These are phyloP conservation scores for Yamadazyma olivae DNA, from an alignment of 805 yeast genomes.

Conservation along the genomic window DNA sequence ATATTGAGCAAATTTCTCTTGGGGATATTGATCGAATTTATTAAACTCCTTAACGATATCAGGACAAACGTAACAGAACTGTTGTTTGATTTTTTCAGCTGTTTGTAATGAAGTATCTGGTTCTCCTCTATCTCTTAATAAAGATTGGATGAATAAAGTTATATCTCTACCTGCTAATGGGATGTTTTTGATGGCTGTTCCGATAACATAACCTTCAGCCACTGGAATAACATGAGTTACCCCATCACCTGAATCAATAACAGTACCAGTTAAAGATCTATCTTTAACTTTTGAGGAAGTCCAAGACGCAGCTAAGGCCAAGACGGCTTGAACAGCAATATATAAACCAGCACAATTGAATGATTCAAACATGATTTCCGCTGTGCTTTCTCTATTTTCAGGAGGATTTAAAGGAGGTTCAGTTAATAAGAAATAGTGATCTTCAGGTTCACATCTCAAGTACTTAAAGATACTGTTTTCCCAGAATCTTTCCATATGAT, in stretches of 20 bases:
- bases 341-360: conserved; percentile 98
- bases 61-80: conserved; percentile 95
- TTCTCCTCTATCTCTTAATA: conserved; percentile 96
- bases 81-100: conserved; percentile 95
- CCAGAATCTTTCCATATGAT: conserved; percentile 99
- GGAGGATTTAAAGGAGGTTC: conserved; percentile 99
- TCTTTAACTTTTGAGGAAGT: conserved; percentile 93
- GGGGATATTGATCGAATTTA: conserved; percentile 88
- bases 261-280: conserved; percentile 96
- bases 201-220: conserved; percentile 98
- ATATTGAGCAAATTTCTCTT: conserved; percentile 87
- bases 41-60: conserved; percentile 95
- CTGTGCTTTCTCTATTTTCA: conserved; percentile 97
- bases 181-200: conserved; percentile 93
- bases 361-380: conserved; percentile 98
- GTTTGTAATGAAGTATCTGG: conserved; percentile 89
- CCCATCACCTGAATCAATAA: conserved; percentile 98
- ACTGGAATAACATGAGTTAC: conserved; percentile 99
- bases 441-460: conserved; percentile 97
- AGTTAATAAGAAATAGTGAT: conserved; percentile 90
- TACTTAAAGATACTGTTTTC: conserved; percentile 95
- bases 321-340: conserved; percentile 98
- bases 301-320: conserved; percentile 99
- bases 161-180: conserved; percentile 99
- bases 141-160: conserved; percentile 86